phyloP scores from a whole-genome alignment of 75 land plant species.

The Ceratopteris richardii region DNA sequence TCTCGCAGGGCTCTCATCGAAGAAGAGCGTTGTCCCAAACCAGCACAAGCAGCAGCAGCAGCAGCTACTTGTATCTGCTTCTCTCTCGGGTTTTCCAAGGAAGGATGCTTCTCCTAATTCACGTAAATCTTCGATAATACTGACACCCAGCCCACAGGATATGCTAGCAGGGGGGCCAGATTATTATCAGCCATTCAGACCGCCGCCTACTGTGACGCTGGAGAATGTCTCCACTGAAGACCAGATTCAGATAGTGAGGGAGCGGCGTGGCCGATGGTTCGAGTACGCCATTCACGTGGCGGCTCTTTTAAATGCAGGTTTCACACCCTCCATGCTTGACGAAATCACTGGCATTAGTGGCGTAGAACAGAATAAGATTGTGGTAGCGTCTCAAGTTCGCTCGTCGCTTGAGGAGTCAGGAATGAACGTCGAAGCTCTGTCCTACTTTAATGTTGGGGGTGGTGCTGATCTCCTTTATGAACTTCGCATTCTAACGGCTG shows the following conservation, averaged over 20 bases:
- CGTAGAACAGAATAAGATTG: constrained; percentile 78
- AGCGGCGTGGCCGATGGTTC: constrained; percentile 82
- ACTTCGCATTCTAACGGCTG: constrained; percentile 51
- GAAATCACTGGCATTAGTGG: constrained; percentile 85
- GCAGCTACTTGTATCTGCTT: too few relatives aligned
- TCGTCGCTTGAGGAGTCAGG: constrained; percentile 43
- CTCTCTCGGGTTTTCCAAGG: too few relatives aligned
- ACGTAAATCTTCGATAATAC: too few relatives aligned
- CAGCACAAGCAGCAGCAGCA: too few relatives aligned
- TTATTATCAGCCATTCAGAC: constrained; percentile 83
- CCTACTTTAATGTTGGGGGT: constrained; percentile 38
- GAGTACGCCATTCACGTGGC: constrained; percentile 68
- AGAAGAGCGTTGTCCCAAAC: too few relatives aligned
- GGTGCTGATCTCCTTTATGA: constrained; percentile 85
- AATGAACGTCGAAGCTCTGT: constrained; percentile 29
- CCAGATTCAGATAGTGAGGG: constrained; percentile 57
- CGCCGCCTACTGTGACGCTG: constrained; percentile 33
- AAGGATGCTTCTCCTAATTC: too few relatives aligned
- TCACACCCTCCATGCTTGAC: constrained; percentile 67
- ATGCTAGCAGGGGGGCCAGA: too few relatives aligned
- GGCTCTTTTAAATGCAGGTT: constrained; percentile 46
- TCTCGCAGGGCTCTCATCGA: constrained; percentile 1
- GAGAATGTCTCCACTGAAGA: constrained; percentile 29
- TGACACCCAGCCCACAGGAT: too few relatives aligned
- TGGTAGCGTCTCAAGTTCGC: constrained; percentile 78